phyloP scores from a whole-genome alignment of 164 flowering plant species.

The Cinnamomum micranthum region DNA sequence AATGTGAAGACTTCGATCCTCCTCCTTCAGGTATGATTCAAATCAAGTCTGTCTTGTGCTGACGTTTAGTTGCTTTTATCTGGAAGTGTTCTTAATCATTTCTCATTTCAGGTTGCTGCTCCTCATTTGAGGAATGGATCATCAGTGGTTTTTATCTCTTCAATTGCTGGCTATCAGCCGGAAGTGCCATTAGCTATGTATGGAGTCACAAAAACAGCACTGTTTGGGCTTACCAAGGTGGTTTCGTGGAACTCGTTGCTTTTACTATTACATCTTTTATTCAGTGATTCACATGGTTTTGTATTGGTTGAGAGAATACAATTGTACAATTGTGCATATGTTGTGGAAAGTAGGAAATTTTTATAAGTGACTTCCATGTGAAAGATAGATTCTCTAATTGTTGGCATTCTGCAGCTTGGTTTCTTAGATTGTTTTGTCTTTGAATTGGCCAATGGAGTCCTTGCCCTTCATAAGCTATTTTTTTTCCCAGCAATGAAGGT shows the following conservation, averaged over 20 bases:
- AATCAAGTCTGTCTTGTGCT: background rate
- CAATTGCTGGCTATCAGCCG: slow-evolving; percentile 69
- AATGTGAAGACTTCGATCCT: slow-evolving; percentile 87
- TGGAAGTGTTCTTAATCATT: background rate
- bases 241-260: background rate
- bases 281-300: background rate
- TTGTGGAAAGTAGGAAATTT: background rate
- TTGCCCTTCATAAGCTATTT: too few relatives aligned
- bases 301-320: background rate
- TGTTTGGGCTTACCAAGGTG: slow-evolving; percentile 98
- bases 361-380: too few relatives aligned
- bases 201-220: slow-evolving; percentile 97
- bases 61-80: background rate
- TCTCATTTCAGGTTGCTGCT: slow-evolving; percentile 63
- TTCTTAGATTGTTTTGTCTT: too few relatives aligned
- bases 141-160: slow-evolving; percentile 74
- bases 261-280: background rate
- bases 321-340: background rate
- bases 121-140: slow-evolving; percentile 81
- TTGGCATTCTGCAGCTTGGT: too few relatives aligned
- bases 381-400: too few relatives aligned
- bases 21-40: slow-evolving; percentile 50
- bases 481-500: too few relatives aligned
- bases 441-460: too few relatives aligned
- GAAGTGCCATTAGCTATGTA: slow-evolving; percentile 70